A percentile compares a stretch with the other conserved stretches of the same genome.
phyloP scores from a whole-genome alignment of 345 rosid genomes.

The Orychophragmus violaceus region DNA sequence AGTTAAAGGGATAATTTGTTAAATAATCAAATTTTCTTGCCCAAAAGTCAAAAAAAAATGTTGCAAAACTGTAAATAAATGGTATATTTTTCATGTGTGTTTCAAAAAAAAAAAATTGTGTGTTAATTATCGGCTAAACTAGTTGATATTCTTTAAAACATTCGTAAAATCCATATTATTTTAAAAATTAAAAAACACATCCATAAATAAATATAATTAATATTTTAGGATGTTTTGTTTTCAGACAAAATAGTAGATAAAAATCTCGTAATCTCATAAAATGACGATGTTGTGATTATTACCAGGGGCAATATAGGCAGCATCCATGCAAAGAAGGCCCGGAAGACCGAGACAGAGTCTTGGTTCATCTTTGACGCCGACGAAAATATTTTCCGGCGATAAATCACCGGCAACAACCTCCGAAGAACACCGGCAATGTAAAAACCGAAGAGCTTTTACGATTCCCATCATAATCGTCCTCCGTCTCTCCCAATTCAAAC shows the following conservation, averaged over 20 bases:
- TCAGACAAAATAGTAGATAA: no score
- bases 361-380: constrained; percentile 50
- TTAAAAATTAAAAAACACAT: no score
- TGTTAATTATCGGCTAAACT: no score
- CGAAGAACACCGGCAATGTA: constrained; percentile 45
- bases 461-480: constrained; percentile 52
- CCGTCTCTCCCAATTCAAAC: constrained; percentile 58
- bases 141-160: no score
- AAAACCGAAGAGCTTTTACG: constrained; percentile 53
- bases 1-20: not conserved
- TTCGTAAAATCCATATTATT: no score
- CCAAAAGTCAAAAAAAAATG: no score
- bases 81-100: no score
- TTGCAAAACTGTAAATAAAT: no score
- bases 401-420: constrained; percentile 34
- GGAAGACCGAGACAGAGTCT: constrained; percentile 42
- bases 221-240: no score
- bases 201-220: no score
- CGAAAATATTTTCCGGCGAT: constrained; percentile 49
- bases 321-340: constrained; percentile 20
- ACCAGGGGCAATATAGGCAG: constrained; percentile 66
- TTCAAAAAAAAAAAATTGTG: no score
- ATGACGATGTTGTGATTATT: constrained; percentile 3
- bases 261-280: no score
- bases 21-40: not conserved